Conservation (phyloP, 129 eudicot species). For the Ambrosia artemisiifolia region DNA sequence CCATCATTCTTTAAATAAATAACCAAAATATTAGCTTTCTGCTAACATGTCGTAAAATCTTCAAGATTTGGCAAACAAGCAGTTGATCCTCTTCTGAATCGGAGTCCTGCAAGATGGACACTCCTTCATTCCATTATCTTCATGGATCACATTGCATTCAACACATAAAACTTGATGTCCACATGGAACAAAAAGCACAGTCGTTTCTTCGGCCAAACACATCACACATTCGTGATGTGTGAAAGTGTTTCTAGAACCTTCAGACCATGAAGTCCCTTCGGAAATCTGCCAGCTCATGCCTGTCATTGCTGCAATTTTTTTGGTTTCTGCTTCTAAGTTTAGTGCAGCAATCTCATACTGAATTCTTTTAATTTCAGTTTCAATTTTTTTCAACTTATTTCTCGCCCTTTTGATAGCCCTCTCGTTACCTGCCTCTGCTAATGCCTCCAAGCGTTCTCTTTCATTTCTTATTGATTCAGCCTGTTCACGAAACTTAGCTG, state of each 20-base stretch:
- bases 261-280: conserved; percentile 26
- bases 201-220: conserved; percentile 63
- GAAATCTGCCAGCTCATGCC: conserved; percentile 28
- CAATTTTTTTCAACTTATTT: neutral
- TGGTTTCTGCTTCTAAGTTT: conserved; percentile 37
- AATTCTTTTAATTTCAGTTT: conserved; percentile 31
- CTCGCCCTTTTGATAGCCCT: neutral
- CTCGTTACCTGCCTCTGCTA: conserved; percentile 19
- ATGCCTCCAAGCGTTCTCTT: conserved; percentile 30
- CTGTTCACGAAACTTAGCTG: conserved; percentile 12
- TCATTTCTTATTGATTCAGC: conserved; percentile 23
- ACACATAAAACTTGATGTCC: conserved; percentile 67
- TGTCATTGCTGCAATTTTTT: conserved; percentile 39
- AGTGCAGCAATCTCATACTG: conserved; percentile 34
- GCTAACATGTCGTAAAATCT: neutral
- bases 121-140: conserved; percentile 48
- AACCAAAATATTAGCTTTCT: neutral
- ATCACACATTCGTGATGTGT: conserved; percentile 55
- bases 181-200: conserved; percentile 66
- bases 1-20: neutral
- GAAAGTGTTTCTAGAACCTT: conserved; percentile 28
- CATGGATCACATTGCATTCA: conserved; percentile 52
- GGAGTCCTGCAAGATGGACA: conserved; percentile 69
- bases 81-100: conserved; percentile 44
- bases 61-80: conserved; percentile 32